Evolutionary conservation across 352 stramenopile genomes (phyloP), one percentile per base, ranked within the genome.

Genomic region (Saprolegnia parasitica): DNA sequence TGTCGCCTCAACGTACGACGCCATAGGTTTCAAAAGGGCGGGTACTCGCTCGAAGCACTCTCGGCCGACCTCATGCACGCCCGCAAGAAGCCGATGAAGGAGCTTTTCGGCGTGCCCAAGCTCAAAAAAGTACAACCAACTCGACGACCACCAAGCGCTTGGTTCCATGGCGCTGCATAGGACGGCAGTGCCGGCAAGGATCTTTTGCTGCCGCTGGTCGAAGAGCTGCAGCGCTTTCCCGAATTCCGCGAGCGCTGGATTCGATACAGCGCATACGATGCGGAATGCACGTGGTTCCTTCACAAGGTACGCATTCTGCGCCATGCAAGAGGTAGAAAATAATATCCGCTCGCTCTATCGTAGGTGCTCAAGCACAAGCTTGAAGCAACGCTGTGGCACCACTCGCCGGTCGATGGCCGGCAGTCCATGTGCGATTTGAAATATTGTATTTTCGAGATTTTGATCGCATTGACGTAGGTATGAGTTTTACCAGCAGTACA

Each of bases 401-500:
- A 90, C 45, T 72, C 80, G 21, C 55, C 57, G 18, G 26, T 26
- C 20, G 21, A 52, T 50, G 26, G 24, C 10, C 57, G 26, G 11
- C 40, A 57, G 11, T n/a, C 42, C 42, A 49, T 49, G 52, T 60
- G 11, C 52, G 52, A 55, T 29, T 6, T 5, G 24, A 5, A 1
- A 24, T 60, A 60, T 60, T 60, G 2, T 16, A 21, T 60, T 4
- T 24, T n/a, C n/a, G 46, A 20, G 13, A 60, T 60, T 24, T 35
- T 20, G 3, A 21, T 42, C 20, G 52, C 4, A 60, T 60, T 35
- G 4, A 24, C 24, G 11, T 11, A 60, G 52, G 52, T 60, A 60
- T 68, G 93, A 99, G 68, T 99, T 99, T 68, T 99, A 99, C 78
- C 68, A 86, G 47, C 71, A 90, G 58, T 98, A 99, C 77, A 96